Conservation (phyloP, 1,139 yeast species). For the Blastobotrys proliferans region DNA sequence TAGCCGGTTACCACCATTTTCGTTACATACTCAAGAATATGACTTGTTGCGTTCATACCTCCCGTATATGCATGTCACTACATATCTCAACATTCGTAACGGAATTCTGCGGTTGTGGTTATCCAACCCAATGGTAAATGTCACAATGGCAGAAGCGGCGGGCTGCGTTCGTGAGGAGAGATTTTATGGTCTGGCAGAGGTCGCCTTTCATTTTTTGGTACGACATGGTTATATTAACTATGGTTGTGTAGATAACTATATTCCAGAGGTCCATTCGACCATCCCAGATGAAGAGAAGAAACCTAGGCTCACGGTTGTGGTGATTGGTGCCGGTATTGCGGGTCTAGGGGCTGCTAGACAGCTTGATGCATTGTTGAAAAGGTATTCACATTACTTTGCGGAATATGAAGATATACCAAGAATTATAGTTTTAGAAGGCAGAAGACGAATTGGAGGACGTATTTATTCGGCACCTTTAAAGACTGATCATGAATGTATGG, state of each 20-base stretch:
- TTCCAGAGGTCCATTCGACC: constrained; percentile 18
- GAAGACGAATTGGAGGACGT: constrained; percentile 43
- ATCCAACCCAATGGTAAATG: constrained; percentile 41
- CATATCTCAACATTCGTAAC: constrained; percentile 41
- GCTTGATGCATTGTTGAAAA: constrained; percentile 35
- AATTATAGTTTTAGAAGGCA: constrained; percentile 39
- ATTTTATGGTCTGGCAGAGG: constrained; percentile 39
- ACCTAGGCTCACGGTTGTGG: constrained; percentile 38
- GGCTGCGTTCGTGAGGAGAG: constrained; percentile 42
- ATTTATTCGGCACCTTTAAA: constrained; percentile 39
- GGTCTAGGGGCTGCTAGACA: constrained; percentile 44
- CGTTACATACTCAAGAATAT: constrained; percentile 37
- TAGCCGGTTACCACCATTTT: constrained; percentile 38
- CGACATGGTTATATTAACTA: constrained; percentile 43
- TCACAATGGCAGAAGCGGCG: constrained; percentile 41
- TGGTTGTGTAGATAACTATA: constrained; percentile 38
- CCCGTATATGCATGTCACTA: constrained; percentile 39
- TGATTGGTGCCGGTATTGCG: constrained; percentile 43
- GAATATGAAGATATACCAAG: constrained; percentile 41
- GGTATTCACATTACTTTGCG: constrained; percentile 34
- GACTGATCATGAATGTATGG: constrained; percentile 26
- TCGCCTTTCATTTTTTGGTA: constrained; percentile 42
- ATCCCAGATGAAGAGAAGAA: constrained; percentile 27
- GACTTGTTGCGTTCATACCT: constrained; percentile 34
- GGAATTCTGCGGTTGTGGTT: constrained; percentile 43